A percentile compares a stretch with the other conserved stretches of the same genome.
phyloP scores from a whole-genome alignment of 257 asterid genomes.

The Nicotiana paniculata region DNA sequence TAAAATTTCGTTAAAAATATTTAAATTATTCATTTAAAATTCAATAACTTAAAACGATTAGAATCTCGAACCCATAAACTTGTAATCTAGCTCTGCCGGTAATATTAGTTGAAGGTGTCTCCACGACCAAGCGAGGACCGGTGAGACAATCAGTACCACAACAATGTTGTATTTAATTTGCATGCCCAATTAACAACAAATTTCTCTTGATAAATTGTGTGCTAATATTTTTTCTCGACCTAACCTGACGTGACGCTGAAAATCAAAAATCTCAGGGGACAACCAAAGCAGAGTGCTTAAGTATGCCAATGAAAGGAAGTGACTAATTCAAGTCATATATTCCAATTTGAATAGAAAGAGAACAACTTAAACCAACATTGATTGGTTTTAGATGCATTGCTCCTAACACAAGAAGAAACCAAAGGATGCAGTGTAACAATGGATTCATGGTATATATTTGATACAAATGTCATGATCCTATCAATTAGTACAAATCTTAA shows the following conservation, averaged over 20 bases:
- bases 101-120: no score
- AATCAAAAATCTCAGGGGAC: neutral
- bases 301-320: no score
- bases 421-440: neutral
- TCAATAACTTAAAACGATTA: no score
- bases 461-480: neutral
- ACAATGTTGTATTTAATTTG: neutral
- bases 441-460: neutral
- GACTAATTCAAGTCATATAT: neutral
- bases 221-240: neutral
- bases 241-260: neutral
- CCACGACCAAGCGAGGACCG: no score
- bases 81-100: no score
- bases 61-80: no score
- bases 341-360: neutral
- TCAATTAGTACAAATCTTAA: neutral
- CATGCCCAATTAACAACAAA: neutral
- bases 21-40: no score
- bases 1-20: no score
- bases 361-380: neutral
- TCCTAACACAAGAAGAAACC: neutral
- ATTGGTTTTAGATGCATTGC: neutral
- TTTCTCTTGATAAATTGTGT: neutral
- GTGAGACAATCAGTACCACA: no score
- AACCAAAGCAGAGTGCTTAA: neutral